Evolutionary conservation across 2,329 filamentous ascomycete species (phyloP), one percentile per base, ranked within the genome.

Genomic region (Didymella exigua): DNA sequence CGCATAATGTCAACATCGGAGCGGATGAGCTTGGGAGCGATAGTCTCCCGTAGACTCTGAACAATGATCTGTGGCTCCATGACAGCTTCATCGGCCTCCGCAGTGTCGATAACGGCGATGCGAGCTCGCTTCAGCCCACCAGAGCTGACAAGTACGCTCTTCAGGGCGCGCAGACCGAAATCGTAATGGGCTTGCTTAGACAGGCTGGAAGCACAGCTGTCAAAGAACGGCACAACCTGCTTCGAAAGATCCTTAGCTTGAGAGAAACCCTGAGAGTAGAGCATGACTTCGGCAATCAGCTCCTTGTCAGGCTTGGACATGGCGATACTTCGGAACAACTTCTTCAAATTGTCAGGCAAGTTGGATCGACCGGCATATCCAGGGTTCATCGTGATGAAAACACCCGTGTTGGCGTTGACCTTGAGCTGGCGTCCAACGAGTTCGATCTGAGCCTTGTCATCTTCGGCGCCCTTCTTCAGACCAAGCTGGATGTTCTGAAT

Each of bases 241-340:
- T 93, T 95, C 1, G 95, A 96, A 5, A 99, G 82, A 56, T 88
- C 82, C 78, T 98, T 99, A 30, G 95, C 95, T 75, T 96, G 91
- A 68, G 91, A 96, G 82, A 99, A 99, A 71, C 95, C 95, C 76
- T 99, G 95, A 1, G 96, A 99, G 82, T 97, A 99, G 30, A 99
- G 86, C 96, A 99, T 99, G 69, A 99, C 95, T 80, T 99, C 95
- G 30, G 95, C 92, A 77, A 99, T 99, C 54, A 99, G 89, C 76
- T 99, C 96, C 77, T 99, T 99, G 81, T 99, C 96, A 0, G 95
- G 95, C 78, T 98, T 99, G 10, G 95, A 99, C 95, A 99, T 99
- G 59, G 95, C 95, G 46, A 99, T 93, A 70, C 95, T 99, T 73
- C 96, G 89, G 86, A 99, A 99, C 34, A 99, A 82, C 78, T 99